Percentiles rank a stretch among this genome's conserved stretches.
Conservation (phyloP, 306 rosid genomes). For the Cucurbita ficifolia region DNA sequence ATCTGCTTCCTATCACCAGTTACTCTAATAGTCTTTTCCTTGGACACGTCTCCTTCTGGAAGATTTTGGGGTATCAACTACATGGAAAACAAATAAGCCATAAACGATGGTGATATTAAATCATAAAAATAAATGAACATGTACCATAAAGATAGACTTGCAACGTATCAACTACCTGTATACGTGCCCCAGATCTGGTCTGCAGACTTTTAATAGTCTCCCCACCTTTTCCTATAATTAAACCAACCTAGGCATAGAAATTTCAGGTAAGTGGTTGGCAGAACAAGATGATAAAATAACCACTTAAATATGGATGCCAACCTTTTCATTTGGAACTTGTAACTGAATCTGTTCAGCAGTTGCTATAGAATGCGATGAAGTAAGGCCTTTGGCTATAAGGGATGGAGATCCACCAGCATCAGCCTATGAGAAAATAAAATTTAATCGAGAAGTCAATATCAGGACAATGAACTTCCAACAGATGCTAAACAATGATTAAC, state of each 20-base stretch:
- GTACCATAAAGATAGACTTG: background rate
- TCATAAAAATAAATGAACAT: background rate
- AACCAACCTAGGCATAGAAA: constrained; percentile 55
- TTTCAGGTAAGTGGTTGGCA: constrained; percentile 2
- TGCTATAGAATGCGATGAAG: constrained; percentile 48
- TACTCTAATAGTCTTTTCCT: constrained; percentile 81
- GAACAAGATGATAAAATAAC: background rate
- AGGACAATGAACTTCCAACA: background rate
- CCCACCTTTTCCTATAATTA: constrained; percentile 93
- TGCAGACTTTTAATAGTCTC: constrained; percentile 91
- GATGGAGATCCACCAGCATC: constrained; percentile 99
- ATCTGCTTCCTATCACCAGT: constrained; percentile 87
- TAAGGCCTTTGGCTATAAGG: constrained; percentile 80
- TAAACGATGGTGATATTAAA: background rate
- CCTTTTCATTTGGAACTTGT: constrained; percentile 97
- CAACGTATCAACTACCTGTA: constrained; percentile 80
- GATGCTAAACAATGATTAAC: background rate
- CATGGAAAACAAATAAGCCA: constrained; percentile 9
- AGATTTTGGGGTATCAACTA: constrained; percentile 96
- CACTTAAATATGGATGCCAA: constrained; percentile 3
- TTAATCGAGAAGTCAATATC: background rate
- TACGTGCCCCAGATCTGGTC: constrained; percentile 90
- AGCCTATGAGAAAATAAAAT: constrained; percentile 42
- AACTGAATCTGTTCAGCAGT: constrained; percentile 93
- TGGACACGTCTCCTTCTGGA: constrained; percentile 84